Conservation (phyloP, 306 rosid species). For the Delonix regia region DNA sequence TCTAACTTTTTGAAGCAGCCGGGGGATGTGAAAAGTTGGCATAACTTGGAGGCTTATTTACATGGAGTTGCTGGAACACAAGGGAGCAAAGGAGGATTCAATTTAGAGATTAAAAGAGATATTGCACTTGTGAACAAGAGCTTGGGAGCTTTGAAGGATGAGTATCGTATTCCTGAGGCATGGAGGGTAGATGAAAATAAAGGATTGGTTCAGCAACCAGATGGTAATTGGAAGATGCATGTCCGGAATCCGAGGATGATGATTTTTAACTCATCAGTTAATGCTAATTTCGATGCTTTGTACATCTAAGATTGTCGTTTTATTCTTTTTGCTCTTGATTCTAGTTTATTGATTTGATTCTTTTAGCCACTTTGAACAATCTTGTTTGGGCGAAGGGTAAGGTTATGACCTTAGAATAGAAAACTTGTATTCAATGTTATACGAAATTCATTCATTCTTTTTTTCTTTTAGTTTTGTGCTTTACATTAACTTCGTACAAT, state of each 20-base stretch:
- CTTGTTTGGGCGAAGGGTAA: not conserved
- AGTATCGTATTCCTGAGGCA: slow-evolving; percentile 44
- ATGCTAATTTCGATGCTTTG: not conserved
- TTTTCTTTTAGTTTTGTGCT: not conserved
- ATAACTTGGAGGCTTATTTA: slow-evolving; percentile 70
- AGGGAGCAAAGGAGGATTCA: slow-evolving; percentile 36
- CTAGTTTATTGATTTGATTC: not conserved
- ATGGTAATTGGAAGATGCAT: slow-evolving; percentile 65
- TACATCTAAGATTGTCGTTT: not conserved
- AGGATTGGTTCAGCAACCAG: slow-evolving; percentile 62
- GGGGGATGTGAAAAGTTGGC: slow-evolving; percentile 36
- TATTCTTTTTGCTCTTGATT: too few species aligned
- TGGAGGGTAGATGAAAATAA: slow-evolving; percentile 64
- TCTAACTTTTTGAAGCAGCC: slow-evolving; percentile 54
- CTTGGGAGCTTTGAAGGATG: slow-evolving; percentile 52
- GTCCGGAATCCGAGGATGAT: slow-evolving; percentile 29
- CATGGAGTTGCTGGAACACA: slow-evolving; percentile 82
- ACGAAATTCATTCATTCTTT: not conserved
- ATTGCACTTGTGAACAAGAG: slow-evolving; percentile 60
- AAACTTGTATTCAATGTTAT: not conserved
- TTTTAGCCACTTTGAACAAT: not conserved
- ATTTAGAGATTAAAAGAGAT: slow-evolving; percentile 48
- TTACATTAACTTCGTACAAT: not conserved
- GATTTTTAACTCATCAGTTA: not conserved
- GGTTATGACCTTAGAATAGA: not conserved